Percentiles rank a stretch among this genome's conserved stretches.
Conservation (phyloP, 345 rosid genomes). For the Clarkia xantiana region DNA sequence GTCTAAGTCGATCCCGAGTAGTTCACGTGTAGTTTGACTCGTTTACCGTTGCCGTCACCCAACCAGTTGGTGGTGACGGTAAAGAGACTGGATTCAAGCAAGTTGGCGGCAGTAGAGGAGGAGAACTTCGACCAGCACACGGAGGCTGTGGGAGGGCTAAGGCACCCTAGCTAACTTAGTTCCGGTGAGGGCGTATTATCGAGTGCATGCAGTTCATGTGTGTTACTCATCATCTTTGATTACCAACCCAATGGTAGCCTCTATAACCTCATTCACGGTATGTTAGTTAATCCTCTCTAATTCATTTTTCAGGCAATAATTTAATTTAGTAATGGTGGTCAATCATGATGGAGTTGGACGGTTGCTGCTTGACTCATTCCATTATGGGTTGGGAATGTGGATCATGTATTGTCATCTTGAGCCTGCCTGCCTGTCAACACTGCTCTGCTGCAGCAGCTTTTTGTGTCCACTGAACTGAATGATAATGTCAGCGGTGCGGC, state of each 20-base stretch:
- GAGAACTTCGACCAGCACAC: slow-evolving; percentile 58
- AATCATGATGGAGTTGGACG: no score
- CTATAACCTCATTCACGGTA: slow-evolving; percentile 88
- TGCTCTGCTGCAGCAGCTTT: no score
- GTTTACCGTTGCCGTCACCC: neutral
- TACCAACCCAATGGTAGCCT: slow-evolving; percentile 87
- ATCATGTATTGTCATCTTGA: no score
- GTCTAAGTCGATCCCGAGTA: no score
- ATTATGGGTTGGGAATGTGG: no score
- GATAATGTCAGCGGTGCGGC: no score
- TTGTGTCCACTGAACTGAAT: no score
- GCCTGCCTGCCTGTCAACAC: no score
- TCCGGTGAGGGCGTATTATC: slow-evolving; percentile 59
- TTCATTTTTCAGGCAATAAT: no score
- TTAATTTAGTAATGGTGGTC: no score
- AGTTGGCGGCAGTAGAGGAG: slow-evolving; percentile 48
- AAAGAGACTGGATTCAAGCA: slow-evolving; percentile 62
- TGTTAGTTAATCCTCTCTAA: neutral
- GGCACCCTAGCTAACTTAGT: slow-evolving; percentile 74
- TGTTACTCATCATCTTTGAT: slow-evolving; percentile 67
- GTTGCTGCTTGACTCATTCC: no score
- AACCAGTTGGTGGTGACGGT: slow-evolving; percentile 64
- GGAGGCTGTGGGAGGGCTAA: slow-evolving; percentile 57
- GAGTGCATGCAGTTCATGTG: slow-evolving; percentile 82
- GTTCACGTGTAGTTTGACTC: no score